Base-by-base conservation (phyloP, 441 rosid species). In the Adansonia rubrostipa region DNA sequence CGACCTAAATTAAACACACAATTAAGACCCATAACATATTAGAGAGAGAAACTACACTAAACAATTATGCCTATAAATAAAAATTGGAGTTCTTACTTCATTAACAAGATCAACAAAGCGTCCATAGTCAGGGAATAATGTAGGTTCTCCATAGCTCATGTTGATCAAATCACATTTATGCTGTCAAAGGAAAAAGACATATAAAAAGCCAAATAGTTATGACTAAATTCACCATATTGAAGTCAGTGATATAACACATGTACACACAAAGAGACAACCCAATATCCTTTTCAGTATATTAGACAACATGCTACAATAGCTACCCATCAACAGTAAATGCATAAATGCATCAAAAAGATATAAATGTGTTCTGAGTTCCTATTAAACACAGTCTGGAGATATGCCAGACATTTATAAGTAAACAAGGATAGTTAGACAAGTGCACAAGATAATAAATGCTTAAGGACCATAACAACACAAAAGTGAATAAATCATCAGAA, bases 81-180 rank as follows among this genome's bases (percentile, higher is more conserved):
- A 81, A 58, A 83, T 77, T 45, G 70, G 75, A 82, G 79, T 71
- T 77, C 44, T 79, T 93, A 95, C 99, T 83, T 96, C 98, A 79
- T 94, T 90, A 62, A 89, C 98, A 85, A 96, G 92, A 85, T 96
- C 98, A 76, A 93, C 93, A 83, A 94, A 96, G 81, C 98, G 98
- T 70, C 99, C 99, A 83, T 96, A 96, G 83, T 94, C 98, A 63
- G 99, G 99, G 58, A 96, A 89, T 67, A 92, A 76, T 20, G 96
- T 69, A 81, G 97, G 82, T 81, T 93, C 98, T 82, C 98, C 99
- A 74, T 90, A 96, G 83, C 99, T 96, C 99, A 96, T 94, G 86
- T 96, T 96, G 93, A 96, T 96, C 71, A 96, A 91, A 86, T 93
- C 97, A 85, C 99, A 96, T 85, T 94, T 94, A 83, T 94, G 97